phyloP scores from a whole-genome alignment of 495 filamentous ascomycete genomes.

The Letharia columbiana region DNA sequence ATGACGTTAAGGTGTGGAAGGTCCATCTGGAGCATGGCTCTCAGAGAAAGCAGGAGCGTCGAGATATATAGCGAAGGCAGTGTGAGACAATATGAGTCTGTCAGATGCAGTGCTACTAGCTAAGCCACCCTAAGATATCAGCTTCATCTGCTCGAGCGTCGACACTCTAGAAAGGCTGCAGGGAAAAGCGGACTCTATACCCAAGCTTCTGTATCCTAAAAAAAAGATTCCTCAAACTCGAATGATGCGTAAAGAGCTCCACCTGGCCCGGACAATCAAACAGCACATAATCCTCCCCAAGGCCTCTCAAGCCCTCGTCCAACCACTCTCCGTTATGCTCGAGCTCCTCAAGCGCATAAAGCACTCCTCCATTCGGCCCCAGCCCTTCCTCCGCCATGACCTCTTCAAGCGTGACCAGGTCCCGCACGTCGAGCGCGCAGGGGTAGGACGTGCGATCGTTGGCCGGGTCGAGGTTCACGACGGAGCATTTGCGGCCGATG shows the following conservation, averaged over 20 bases:
- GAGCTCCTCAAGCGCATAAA: constrained; percentile 93
- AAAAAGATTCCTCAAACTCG: constrained; percentile 79
- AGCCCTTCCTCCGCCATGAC: constrained; percentile 89
- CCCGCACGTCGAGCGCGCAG: constrained; percentile 83
- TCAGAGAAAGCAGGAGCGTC: constrained; percentile 79
- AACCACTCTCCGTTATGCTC: constrained; percentile 89
- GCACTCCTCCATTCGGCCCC: constrained; percentile 82
- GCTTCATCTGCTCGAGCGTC: constrained; percentile 1
- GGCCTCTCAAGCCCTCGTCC: constrained; percentile 62
- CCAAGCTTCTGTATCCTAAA: constrained; percentile 81
- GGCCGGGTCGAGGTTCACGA: constrained; percentile 94
- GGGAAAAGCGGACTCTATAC: constrained; percentile 62
- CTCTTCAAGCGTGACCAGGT: constrained; percentile 81
- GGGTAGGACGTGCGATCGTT: constrained; percentile 73
- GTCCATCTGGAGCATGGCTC: constrained; percentile 96
- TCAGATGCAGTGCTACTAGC: constrained; percentile 84
- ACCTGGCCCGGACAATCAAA: constrained; percentile 98
- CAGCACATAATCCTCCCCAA: constrained; percentile 84
- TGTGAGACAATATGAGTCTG: constrained; percentile 85
- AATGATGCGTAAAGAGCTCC: constrained; percentile 92
- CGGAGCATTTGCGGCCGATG: constrained; percentile 86
- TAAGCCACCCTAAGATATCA: constrained; percentile 32
- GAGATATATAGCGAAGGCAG: constrained; percentile 92
- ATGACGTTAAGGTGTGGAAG: constrained; percentile 91
- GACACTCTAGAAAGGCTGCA: constrained; percentile 14